Conservation (phyloP, 225 moss, liverwort and hornwort species). For the Thuidium tamariscinum region DNA sequence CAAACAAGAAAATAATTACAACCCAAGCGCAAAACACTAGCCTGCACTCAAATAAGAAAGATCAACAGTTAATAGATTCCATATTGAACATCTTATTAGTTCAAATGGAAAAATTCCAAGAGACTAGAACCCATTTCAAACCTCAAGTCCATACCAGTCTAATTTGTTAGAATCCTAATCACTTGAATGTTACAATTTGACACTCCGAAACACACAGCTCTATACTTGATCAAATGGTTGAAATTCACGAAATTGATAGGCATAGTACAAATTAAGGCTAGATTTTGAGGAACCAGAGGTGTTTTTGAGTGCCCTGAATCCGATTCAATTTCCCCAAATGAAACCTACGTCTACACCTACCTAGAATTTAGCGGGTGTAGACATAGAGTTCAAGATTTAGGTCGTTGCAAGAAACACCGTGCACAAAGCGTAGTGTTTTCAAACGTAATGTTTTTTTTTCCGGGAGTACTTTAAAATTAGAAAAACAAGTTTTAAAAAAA, state of each 20-base stretch:
- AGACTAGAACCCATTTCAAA: neutral
- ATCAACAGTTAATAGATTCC: neutral
- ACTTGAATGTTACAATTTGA: neutral
- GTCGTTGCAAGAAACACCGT: too few species aligned
- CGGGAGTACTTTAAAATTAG: too few species aligned
- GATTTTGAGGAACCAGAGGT: neutral
- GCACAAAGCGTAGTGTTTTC: too few species aligned
- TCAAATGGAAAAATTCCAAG: neutral
- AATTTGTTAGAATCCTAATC: too few species aligned
- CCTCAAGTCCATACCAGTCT: neutral
- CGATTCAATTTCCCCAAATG: neutral
- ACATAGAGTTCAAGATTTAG: neutral
- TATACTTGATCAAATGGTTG: neutral
- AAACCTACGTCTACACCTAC: neutral
- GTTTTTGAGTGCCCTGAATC: neutral
- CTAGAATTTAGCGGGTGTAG: neutral
- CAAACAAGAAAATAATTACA: conserved; percentile 31
- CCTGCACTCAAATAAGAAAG: neutral
- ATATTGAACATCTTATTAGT: neutral
- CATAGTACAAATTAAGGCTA: neutral
- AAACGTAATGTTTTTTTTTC: too few species aligned
- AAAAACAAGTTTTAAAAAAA: too few species aligned
- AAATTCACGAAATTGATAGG: neutral
- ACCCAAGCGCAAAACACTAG: conserved; percentile 14
- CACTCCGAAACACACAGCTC: neutral